phyloP scores from a whole-genome alignment of 1,284 basidiomycete species.

The Papiliotrema flavescens region DNA sequence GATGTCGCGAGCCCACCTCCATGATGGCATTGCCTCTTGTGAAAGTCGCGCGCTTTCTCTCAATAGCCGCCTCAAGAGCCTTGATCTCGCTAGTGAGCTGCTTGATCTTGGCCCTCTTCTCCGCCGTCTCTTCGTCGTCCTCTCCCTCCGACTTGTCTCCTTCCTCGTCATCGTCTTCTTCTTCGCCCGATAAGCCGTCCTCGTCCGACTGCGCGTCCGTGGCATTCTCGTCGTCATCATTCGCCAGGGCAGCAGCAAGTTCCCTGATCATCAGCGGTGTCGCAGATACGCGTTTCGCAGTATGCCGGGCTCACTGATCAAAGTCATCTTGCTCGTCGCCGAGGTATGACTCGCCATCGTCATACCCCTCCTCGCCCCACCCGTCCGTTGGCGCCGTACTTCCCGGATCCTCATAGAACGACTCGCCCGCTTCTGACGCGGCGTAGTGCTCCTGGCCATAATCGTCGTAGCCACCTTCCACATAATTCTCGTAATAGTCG shows the following conservation, averaged over 20 bases:
- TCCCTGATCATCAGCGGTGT: conserved; percentile 15
- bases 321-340: conserved; percentile 27
- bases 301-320: conserved; percentile 20
- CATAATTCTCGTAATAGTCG: conserved; percentile 26
- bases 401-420: conserved; percentile 57
- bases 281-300: neutral
- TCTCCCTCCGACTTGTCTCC: conserved; percentile 69
- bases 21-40: conserved; percentile 84
- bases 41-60: conserved; percentile 80
- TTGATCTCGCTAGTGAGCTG: conserved; percentile 83
- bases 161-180: conserved; percentile 32
- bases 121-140: conserved; percentile 60
- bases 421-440: conserved; percentile 59
- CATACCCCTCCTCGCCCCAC: conserved; percentile 43
- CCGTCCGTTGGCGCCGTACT: conserved; percentile 34
- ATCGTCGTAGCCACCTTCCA: conserved; percentile 45
- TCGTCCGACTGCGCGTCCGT: conserved; percentile 2
- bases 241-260: conserved; percentile 36
- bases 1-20: conserved; percentile 52
- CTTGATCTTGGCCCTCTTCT: conserved; percentile 59
- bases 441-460: conserved; percentile 54
- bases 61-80: conserved; percentile 80
- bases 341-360: conserved; percentile 42
- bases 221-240: conserved; percentile 23
- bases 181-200: conserved; percentile 25